Percentiles rank a stretch among this genome's conserved stretches.
phyloP scores from a whole-genome alignment of 208 protist genomes.

The Porcisia hertigi region DNA sequence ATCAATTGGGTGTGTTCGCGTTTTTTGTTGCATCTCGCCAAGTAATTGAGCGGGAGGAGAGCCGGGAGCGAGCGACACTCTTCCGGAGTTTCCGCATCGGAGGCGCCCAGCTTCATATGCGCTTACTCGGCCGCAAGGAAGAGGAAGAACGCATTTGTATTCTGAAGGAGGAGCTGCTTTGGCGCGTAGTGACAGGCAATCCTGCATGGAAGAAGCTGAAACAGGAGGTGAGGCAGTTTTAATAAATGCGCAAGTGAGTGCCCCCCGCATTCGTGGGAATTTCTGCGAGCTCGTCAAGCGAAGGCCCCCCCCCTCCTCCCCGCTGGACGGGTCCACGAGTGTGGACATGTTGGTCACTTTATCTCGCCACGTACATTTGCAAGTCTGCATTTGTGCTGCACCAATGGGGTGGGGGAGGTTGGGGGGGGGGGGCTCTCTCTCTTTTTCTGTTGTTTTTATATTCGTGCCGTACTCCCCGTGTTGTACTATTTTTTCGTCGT shows the following conservation, averaged over 20 bases:
- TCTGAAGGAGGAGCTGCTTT: conserved; percentile 44
- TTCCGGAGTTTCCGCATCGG: conserved; percentile 14
- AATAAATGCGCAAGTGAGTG: background rate
- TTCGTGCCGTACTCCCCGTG: background rate
- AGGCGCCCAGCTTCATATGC: conserved; percentile 12
- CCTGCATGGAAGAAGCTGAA: conserved; percentile 20
- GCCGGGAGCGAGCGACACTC: conserved; percentile 15
- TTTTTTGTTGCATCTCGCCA: conserved; percentile 25
- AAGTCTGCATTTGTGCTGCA: too few species aligned
- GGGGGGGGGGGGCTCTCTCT: too few species aligned
- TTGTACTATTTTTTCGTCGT: background rate
- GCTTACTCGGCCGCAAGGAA: conserved; percentile 31
- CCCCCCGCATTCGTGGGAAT: background rate
- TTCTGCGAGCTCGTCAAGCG: too few species aligned
- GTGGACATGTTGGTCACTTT: background rate
- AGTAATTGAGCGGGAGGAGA: conserved; percentile 24
- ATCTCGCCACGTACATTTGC: background rate
- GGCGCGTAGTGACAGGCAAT: conserved; percentile 30
- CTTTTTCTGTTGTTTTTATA: background rate
- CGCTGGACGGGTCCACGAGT: background rate
- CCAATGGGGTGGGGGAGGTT: too few species aligned
- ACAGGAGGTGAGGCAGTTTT: conserved; percentile 12
- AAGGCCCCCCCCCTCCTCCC: background rate
- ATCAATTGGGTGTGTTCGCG: conserved; percentile 27
- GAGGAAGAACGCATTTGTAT: conserved; percentile 33